Base-by-base conservation (phyloP, 768 basidiomycete genomes). In the Suillus brevipes region DNA sequence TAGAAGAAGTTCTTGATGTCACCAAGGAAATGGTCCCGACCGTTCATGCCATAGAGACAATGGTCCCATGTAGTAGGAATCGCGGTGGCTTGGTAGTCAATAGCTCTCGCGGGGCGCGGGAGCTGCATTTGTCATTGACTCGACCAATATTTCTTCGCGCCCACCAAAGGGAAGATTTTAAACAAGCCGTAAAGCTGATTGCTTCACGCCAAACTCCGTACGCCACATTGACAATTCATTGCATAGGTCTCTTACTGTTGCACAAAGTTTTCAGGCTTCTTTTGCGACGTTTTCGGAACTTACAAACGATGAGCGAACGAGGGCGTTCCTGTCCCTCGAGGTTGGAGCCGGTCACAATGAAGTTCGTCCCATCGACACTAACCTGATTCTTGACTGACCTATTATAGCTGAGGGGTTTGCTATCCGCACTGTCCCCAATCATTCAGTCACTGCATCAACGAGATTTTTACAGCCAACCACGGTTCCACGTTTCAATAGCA, bases 401-500 rank as follows among this genome's bases (percentile, higher is more conserved):
- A 16, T 57, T 61, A n/a, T 69, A 97, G 95, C 77, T 95, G 14
- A 77, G 78, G 65, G 70, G 73, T 9, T 76, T 95, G 50, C 79
- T 86, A 2, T 78, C 84, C 57, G 78, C 80, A 28, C 75, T 97
- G 49, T 80, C 83, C 6, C 89, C 90, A 1, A 78, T 82, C 8
- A 78, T 97, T 55, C 78, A 78, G 36, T 72, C 75, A 4, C 79
- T 93, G 40, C 88, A 89, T 61, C 90, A 96, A 68, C 88, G 89
- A 67, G 83, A 85, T 63, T 97, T 93, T 76, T 97, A 98, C 77
- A 71, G 79, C 40, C 78, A 85, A 37, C 94, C 96, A 23, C 86
- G 89, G 53, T 97, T 95, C 71, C 96, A 98, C 73, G 84, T 91
- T 14, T 96, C 94, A 2, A 87, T 97, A 62, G 94, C 88, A 12